These are phyloP conservation scores for Telopea speciosissima DNA, from an alignment of 177 flowering plant genomes.

Conservation along the genomic window DNA sequence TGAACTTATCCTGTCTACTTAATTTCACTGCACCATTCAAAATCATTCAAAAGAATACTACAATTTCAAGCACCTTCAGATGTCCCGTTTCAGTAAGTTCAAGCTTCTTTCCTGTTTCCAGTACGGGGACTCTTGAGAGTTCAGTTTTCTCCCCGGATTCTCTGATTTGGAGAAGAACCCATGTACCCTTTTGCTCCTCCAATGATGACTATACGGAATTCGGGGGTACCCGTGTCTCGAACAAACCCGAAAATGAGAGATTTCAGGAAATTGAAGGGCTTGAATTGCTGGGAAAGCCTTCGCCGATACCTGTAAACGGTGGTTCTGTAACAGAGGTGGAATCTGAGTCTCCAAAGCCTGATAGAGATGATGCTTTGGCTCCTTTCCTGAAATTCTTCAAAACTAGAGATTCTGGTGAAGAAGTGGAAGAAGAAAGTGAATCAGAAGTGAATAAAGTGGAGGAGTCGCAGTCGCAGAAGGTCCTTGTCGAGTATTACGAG, in stretches of 20 bases:
- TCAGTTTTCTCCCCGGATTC: constrained; percentile 10
- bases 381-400: constrained; percentile 84
- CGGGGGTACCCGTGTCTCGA: constrained; percentile 31
- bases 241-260: constrained; percentile 22
- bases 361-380: constrained; percentile 53
- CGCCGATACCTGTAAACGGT: constrained; percentile 25
- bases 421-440: constrained; percentile 21
- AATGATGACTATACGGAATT: constrained; percentile 28
- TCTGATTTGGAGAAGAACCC: constrained; percentile 27
- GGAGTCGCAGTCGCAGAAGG: constrained; percentile 18
- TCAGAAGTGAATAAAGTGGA: constrained; percentile 14
- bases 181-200: constrained; percentile 35
- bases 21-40: constrained; percentile 1
- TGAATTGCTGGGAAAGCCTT: constrained; percentile 62
- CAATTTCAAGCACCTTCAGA: background rate
- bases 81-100: constrained; percentile 5
- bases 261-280: constrained; percentile 43
- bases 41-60: constrained; percentile 1
- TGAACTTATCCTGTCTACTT: constrained; percentile 8
- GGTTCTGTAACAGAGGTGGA: constrained; percentile 26
- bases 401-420: constrained; percentile 33
- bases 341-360: constrained; percentile 19
- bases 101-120: background rate
- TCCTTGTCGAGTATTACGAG: constrained; percentile 70
- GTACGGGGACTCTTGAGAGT: constrained; percentile 9